Conservation (phyloP, 208 protist genomes). For the Blastocrithidia nonstop region DNA sequence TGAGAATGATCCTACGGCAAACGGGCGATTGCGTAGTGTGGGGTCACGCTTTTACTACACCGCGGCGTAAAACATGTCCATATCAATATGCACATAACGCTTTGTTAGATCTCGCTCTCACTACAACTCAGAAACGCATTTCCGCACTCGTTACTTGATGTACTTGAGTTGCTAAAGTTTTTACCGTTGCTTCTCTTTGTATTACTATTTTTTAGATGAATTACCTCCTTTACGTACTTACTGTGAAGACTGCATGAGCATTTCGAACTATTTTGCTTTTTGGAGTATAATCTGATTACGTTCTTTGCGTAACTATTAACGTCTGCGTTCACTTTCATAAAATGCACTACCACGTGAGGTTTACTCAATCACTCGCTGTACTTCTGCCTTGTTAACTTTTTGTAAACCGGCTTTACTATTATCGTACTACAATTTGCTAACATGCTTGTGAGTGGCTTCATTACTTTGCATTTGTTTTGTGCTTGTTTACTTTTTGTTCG, state of each 20-base stretch:
- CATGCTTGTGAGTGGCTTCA: background rate
- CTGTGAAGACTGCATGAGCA: conserved; percentile 6
- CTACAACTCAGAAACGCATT: conserved; percentile 16
- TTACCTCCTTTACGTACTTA: conserved; percentile 7
- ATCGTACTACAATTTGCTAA: conserved; percentile 14
- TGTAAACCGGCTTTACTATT: conserved; percentile 35
- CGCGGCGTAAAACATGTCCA: conserved; percentile 87
- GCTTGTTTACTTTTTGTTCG: too few species aligned
- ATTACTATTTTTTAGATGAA: too few species aligned
- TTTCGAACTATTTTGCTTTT: conserved; percentile 7
- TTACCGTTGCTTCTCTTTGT: conserved; percentile 7
- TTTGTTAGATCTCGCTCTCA: conserved; percentile 18
- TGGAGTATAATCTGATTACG: conserved; percentile 9
- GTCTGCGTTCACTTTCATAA: conserved; percentile 28
- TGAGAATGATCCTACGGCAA: conserved; percentile 78
- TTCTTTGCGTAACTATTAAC: conserved; percentile 6
- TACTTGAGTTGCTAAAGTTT: too few species aligned
- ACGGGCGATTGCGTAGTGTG: conserved; percentile 48
- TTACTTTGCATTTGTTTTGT: background rate
- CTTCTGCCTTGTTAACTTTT: conserved; percentile 27
- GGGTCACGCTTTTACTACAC: conserved; percentile 78
- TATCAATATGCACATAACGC: conserved; percentile 46
- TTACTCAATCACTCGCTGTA: conserved; percentile 28
- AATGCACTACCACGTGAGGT: conserved; percentile 23
- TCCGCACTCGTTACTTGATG: background rate